A percentile compares a stretch with the other conserved stretches of the same genome.
Conservation (phyloP, 208 protist species). For the Herpetomonas tarakana region DNA sequence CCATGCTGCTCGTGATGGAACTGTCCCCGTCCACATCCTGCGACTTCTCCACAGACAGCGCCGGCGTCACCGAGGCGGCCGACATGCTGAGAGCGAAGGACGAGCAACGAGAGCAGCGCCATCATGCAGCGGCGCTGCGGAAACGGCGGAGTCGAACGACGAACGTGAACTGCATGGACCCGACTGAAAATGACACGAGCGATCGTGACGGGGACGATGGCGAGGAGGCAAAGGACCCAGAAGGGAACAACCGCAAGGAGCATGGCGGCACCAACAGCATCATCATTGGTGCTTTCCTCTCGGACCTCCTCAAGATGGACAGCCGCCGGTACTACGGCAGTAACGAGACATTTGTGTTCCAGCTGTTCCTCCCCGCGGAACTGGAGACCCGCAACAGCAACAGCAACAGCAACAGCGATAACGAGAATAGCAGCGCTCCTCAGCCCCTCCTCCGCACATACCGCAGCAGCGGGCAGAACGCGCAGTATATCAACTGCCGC, state of each 20-base stretch:
- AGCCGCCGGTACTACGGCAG: constrained; percentile 66
- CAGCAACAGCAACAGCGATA: not conserved
- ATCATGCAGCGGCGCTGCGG: not conserved
- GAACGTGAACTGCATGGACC: not conserved
- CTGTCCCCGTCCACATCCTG: constrained; percentile 31
- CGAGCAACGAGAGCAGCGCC: not conserved
- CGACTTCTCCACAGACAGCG: constrained; percentile 29
- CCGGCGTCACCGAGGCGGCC: constrained; percentile 28
- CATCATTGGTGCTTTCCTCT: constrained; percentile 67
- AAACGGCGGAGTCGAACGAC: not conserved
- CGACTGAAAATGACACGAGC: not conserved
- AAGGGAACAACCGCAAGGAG: not conserved
- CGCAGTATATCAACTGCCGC: constrained; percentile 65
- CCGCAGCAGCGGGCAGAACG: constrained; percentile 46
- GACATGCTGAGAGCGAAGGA: constrained; percentile 1
- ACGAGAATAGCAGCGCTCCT: not conserved
- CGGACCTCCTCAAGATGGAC: constrained; percentile 34
- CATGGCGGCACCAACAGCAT: constrained; percentile 16
- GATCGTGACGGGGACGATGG: not conserved
- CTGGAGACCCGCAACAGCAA: not conserved
- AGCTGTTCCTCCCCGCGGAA: constrained; percentile 38
- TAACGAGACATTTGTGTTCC: constrained; percentile 74
- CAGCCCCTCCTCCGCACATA: constrained; percentile 36
- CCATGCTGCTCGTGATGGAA: constrained; percentile 71
- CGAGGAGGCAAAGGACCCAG: not conserved